Conservation (phyloP, 2,329 filamentous ascomycete genomes). For the Calonectria leucothoes region DNA sequence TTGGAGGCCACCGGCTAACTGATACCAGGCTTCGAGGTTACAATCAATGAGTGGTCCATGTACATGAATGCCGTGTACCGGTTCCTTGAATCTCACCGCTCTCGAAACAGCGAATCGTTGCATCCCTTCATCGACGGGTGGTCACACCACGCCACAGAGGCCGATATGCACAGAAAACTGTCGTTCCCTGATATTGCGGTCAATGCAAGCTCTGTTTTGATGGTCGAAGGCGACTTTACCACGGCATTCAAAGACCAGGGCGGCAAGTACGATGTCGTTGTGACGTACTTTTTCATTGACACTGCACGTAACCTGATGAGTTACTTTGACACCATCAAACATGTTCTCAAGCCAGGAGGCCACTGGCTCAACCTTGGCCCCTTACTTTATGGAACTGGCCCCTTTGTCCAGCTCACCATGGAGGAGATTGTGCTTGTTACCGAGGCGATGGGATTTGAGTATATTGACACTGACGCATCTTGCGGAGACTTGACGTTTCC, state of each 20-base stretch:
- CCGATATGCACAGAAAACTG: slow-evolving; percentile 59
- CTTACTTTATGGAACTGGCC: slow-evolving; percentile 64
- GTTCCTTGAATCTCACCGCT: slow-evolving; percentile 53
- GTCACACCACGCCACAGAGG: slow-evolving; percentile 64
- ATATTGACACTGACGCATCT: slow-evolving; percentile 53
- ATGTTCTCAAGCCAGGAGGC: slow-evolving; percentile 58
- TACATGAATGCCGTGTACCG: slow-evolving; percentile 68
- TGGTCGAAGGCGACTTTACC: slow-evolving; percentile 69
- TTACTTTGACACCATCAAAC: slow-evolving; percentile 66
- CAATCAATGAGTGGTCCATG: slow-evolving; percentile 68
- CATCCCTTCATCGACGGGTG: slow-evolving; percentile 67
- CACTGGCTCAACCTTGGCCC: slow-evolving; percentile 69
- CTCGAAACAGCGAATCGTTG: slow-evolving; percentile 43
- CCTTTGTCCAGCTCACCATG: slow-evolving; percentile 65
- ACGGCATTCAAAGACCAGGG: slow-evolving; percentile 47
- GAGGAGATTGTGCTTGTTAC: slow-evolving; percentile 63
- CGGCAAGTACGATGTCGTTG: slow-evolving; percentile 58
- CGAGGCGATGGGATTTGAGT: slow-evolving; percentile 63
- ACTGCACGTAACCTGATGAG: slow-evolving; percentile 66
- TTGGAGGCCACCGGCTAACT: background rate
- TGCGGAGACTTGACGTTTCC: slow-evolving; percentile 58
- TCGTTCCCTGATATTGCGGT: slow-evolving; percentile 56
- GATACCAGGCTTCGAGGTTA: slow-evolving; percentile 59
- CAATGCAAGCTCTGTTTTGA: slow-evolving; percentile 52
- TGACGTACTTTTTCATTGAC: slow-evolving; percentile 72